These are phyloP conservation scores for Pythium vanterpoolii DNA, from an alignment of 352 stramenopile genomes.

Conservation along the genomic window DNA sequence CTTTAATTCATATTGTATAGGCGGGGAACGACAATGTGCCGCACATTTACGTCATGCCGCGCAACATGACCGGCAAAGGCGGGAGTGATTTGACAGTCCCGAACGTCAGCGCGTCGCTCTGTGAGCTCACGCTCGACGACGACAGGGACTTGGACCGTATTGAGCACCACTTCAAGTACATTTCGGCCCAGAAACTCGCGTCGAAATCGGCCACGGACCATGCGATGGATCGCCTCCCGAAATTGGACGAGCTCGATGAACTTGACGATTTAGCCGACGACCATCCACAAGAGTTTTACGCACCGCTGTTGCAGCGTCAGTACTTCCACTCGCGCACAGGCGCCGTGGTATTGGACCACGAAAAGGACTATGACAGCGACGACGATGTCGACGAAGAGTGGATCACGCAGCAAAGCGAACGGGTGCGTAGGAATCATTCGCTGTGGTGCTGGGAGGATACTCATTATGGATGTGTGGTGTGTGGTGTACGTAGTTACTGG, in stretches of 20 bases:
- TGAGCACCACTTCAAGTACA: slow-evolving; percentile 63
- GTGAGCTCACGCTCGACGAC: slow-evolving; percentile 50
- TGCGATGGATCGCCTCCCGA: slow-evolving; percentile 35
- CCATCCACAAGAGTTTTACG: slow-evolving; percentile 69
- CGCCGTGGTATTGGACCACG: slow-evolving; percentile 74
- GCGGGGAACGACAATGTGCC: slow-evolving; percentile 76
- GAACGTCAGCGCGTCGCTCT: slow-evolving; percentile 33
- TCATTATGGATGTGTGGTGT: too few species aligned
- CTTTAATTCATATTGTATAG: too few species aligned
- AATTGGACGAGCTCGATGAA: slow-evolving; percentile 40
- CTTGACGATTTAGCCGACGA: slow-evolving; percentile 68
- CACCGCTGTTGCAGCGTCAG: slow-evolving; percentile 70
- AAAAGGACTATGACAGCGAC: slow-evolving; percentile 86
- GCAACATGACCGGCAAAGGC: slow-evolving; percentile 9
- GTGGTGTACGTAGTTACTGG: slow-evolving; percentile 51
- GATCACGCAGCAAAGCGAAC: slow-evolving; percentile 85
- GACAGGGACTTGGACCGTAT: slow-evolving; percentile 52
- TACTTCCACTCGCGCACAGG: slow-evolving; percentile 88
- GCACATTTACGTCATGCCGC: slow-evolving; percentile 80
- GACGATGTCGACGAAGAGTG: slow-evolving; percentile 88
- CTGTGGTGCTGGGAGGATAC: too few species aligned
- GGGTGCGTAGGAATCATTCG: slow-evolving; percentile 45
- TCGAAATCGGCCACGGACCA: neutral
- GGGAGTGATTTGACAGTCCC: neutral
- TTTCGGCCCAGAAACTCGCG: slow-evolving; percentile 32